Percentiles rank a stretch among this genome's conserved stretches.
Conservation (phyloP, 2,329 filamentous ascomycete species). For the Monilinia aucupariae region DNA sequence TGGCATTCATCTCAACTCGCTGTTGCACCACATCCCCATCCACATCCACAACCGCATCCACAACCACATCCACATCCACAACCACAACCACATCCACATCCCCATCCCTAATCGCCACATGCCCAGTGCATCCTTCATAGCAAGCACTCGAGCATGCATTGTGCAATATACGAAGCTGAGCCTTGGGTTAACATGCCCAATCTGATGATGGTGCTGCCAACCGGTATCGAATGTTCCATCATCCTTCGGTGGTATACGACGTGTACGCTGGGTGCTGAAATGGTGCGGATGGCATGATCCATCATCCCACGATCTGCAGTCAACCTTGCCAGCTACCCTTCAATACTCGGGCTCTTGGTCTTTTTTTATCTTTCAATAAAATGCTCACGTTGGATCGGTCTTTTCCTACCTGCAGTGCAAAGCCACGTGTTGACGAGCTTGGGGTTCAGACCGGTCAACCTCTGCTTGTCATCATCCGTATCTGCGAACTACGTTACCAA, state of each 20-base stretch:
- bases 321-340: not conserved
- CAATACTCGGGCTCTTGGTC: not conserved
- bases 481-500: constrained; percentile 9
- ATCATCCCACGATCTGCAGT: constrained; percentile 11
- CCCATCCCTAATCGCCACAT: not conserved
- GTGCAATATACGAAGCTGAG: not conserved
- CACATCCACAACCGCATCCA: too few relatives aligned
- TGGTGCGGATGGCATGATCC: constrained; percentile 9
- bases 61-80: not conserved
- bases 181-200: not conserved
- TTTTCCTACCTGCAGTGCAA: not conserved
- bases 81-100: not conserved
- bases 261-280: not conserved
- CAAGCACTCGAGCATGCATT: not conserved
- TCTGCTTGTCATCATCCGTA: not conserved
- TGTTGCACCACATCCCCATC: not conserved
- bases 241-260: constrained; percentile 9
- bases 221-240: constrained; percentile 12
- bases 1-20: not conserved
- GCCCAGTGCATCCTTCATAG: not conserved
- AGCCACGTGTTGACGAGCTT: constrained; percentile 6
- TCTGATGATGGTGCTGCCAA: not conserved
- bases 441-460: not conserved
- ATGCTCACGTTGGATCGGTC: not conserved
- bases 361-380: not conserved